phyloP scores from a whole-genome alignment of 345 rosid genomes.

The Anastatica hierochuntica region DNA sequence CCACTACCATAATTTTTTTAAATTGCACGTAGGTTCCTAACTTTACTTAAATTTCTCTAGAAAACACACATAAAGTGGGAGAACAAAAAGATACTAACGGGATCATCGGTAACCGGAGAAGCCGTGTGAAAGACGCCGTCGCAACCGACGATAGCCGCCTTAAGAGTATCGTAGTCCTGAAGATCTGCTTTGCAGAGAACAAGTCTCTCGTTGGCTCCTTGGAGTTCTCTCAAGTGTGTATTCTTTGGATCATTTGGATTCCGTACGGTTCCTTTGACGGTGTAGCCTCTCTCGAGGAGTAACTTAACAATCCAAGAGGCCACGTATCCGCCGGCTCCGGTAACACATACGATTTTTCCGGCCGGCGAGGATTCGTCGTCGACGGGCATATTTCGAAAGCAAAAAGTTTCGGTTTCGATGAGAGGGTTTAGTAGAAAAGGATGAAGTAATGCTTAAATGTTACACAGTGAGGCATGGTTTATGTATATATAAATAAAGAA shows the following conservation, averaged over 20 bases:
- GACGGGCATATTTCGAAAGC: slow-evolving; percentile 31
- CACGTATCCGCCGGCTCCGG: slow-evolving; percentile 96
- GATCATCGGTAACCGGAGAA: slow-evolving; percentile 95
- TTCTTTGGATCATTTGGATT: slow-evolving; percentile 96
- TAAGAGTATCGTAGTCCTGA: slow-evolving; percentile 56
- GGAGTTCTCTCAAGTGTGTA: slow-evolving; percentile 68
- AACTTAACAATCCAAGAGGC: slow-evolving; percentile 94
- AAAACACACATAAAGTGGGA: slow-evolving; percentile 2
- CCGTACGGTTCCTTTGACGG: slow-evolving; percentile 75
- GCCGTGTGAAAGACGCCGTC: slow-evolving; percentile 95
- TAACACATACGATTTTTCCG: slow-evolving; percentile 65
- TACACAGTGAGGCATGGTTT: not conserved
- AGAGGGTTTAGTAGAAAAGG: not conserved
- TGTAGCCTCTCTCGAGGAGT: slow-evolving; percentile 67
- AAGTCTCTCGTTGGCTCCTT: slow-evolving; percentile 82
- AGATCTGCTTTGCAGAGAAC: slow-evolving; percentile 65
- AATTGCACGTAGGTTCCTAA: not conserved
- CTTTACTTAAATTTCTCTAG: not conserved
- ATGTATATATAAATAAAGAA: not conserved
- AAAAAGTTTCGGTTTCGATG: not conserved
- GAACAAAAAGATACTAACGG: slow-evolving; percentile 38
- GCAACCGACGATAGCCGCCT: slow-evolving; percentile 65
- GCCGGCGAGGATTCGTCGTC: slow-evolving; percentile 30
- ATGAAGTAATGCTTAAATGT: not conserved
- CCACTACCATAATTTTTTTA: not conserved